These are phyloP conservation scores for Cryptococcus hybrid DNA, from an alignment of 1,284 basidiomycete genomes.

Conservation along the genomic window DNA sequence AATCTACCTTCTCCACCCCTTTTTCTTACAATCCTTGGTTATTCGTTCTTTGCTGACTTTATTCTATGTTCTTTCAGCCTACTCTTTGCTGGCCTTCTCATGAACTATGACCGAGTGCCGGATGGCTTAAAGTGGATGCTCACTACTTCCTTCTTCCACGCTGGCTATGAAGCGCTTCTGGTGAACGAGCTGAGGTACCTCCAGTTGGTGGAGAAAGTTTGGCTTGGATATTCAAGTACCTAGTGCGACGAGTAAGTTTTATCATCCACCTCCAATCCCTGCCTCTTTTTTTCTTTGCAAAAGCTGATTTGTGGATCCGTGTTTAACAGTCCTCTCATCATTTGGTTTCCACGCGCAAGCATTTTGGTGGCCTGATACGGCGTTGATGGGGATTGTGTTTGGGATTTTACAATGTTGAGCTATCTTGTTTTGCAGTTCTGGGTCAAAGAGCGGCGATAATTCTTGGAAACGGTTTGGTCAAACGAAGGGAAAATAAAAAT, in stretches of 20 bases:
- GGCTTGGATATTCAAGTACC: constrained; percentile 92
- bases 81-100: constrained; percentile 89
- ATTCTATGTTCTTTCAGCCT: constrained; percentile 57
- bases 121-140: constrained; percentile 77
- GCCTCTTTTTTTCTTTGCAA: neutral
- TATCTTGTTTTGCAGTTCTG: constrained; percentile 79
- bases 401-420: constrained; percentile 65
- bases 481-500: too few species aligned
- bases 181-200: constrained; percentile 94
- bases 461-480: too few species aligned
- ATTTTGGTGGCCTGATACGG: constrained; percentile 94
- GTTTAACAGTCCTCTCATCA: constrained; percentile 62
- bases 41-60: neutral
- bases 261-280: neutral
- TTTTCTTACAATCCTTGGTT: too few species aligned
- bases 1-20: neutral
- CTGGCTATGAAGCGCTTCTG: constrained; percentile 93
- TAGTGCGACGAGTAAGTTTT: constrained; percentile 67
- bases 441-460: constrained; percentile 81
- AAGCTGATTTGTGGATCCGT: too few species aligned
- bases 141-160: constrained; percentile 94
- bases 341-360: constrained; percentile 87
- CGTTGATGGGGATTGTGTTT: constrained; percentile 78
- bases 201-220: constrained; percentile 85
- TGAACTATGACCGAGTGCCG: constrained; percentile 85